Conservation (phyloP, 169 alveolate species). For the Cryptosporidium baileyi region DNA sequence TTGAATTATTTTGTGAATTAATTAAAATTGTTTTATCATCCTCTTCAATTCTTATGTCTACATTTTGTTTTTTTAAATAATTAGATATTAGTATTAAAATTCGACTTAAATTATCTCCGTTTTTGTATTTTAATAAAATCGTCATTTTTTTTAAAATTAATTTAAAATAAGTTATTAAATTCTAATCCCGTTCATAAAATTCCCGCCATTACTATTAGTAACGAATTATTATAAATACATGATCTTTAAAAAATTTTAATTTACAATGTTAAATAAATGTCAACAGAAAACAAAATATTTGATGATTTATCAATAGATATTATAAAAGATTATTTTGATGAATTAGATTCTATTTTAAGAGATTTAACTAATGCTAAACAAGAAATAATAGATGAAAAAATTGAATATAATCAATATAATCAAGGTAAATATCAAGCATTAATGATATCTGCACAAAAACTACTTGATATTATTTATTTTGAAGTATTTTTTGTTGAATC, state of each 20-base stretch:
- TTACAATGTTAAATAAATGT: not conserved
- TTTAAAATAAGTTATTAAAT: not conserved
- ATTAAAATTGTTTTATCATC: not conserved
- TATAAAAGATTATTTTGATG: not conserved
- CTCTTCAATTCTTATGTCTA: not conserved
- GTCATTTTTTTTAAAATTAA: not conserved
- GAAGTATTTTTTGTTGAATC: conserved; percentile 17
- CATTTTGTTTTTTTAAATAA: not conserved
- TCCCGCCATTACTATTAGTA: not conserved
- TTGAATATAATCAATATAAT: not conserved
- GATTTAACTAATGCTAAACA: not conserved
- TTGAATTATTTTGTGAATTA: not conserved
- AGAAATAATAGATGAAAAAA: not conserved
- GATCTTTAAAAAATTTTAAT: no score
- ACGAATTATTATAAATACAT: no score
- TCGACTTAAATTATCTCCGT: not conserved
- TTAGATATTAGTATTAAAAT: not conserved
- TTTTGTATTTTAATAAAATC: not conserved
- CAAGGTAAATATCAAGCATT: conserved; percentile 2
- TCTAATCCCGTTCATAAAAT: not conserved
- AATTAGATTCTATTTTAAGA: not conserved
- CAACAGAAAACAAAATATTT: not conserved
- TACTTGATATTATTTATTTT: conserved; percentile 16
- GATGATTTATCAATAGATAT: not conserved
- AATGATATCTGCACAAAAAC: not conserved